Percentiles rank a stretch among this genome's conserved stretches.
These are phyloP conservation scores for Alternaria ventricosa DNA, from an alignment of 2,329 filamentous ascomycete genomes.

Conservation along the genomic window DNA sequence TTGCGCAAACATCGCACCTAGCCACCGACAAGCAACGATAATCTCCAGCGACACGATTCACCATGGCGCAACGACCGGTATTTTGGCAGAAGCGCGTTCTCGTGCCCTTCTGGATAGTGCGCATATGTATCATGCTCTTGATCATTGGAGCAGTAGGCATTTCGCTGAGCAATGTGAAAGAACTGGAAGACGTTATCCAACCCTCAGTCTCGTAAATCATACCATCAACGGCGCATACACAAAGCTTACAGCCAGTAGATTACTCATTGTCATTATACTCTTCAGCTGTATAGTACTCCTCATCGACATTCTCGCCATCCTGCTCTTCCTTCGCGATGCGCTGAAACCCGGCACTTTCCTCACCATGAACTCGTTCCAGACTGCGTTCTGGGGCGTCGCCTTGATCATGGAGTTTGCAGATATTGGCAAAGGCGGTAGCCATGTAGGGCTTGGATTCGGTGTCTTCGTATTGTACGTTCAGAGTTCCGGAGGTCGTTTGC, in stretches of 20 bases:
- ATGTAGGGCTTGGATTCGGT: slow-evolving; percentile 33
- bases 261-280: slow-evolving; percentile 40
- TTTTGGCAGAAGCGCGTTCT: slow-evolving; percentile 49
- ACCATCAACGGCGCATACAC: not conserved
- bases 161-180: slow-evolving; percentile 27
- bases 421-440: slow-evolving; percentile 26
- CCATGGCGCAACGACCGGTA: slow-evolving; percentile 30
- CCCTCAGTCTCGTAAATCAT: slow-evolving; percentile 31
- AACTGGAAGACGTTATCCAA: slow-evolving; percentile 22
- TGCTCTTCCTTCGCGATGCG: slow-evolving; percentile 42
- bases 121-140: slow-evolving; percentile 43
- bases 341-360: slow-evolving; percentile 44
- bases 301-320: slow-evolving; percentile 44
- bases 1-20: not conserved
- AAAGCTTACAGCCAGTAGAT: slow-evolving; percentile 32
- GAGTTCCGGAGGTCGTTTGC: not conserved
- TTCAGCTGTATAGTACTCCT: slow-evolving; percentile 42
- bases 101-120: slow-evolving; percentile 46
- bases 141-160: slow-evolving; percentile 37
- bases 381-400: slow-evolving; percentile 43
- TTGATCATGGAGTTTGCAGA: slow-evolving; percentile 42
- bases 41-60: slow-evolving; percentile 1
- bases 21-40: not conserved
- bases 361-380: slow-evolving; percentile 46
- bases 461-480: slow-evolving; percentile 44